Conservation (phyloP, 441 rosid species). For the Erodium moschatum region DNA sequence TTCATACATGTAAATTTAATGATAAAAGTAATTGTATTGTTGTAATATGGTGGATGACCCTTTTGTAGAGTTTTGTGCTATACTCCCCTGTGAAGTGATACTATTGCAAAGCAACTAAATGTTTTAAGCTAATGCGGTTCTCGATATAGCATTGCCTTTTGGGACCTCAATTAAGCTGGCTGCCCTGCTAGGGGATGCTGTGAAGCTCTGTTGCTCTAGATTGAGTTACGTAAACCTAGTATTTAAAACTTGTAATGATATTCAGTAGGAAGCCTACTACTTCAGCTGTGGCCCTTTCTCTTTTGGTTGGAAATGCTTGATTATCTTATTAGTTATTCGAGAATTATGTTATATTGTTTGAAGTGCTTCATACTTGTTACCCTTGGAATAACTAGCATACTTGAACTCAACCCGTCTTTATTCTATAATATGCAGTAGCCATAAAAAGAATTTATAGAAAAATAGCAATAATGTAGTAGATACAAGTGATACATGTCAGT, state of each 20-base stretch:
- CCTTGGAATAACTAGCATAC: background rate
- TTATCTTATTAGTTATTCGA: background rate
- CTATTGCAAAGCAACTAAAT: background rate
- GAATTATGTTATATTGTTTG: background rate
- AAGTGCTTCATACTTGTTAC: background rate
- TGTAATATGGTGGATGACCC: no score
- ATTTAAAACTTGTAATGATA: conserved; percentile 4
- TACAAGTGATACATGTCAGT: no score
- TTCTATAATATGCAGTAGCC: background rate
- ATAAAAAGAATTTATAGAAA: no score
- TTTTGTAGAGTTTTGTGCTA: no score
- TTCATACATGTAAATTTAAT: no score
- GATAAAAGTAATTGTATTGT: no score
- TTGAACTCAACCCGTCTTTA: background rate
- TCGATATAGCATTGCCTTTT: background rate
- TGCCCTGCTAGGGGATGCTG: background rate
- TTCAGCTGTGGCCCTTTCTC: background rate
- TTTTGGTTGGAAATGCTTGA: background rate
- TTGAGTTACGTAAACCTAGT: background rate
- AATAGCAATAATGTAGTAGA: no score
- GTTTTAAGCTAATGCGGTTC: background rate
- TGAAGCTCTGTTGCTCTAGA: background rate
- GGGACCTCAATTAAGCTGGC: background rate
- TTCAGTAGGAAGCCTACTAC: background rate
- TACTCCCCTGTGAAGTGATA: background rate